Conservation (phyloP, 139 green algal genomes). For the Pseudopediastrum boryanum region DNA sequence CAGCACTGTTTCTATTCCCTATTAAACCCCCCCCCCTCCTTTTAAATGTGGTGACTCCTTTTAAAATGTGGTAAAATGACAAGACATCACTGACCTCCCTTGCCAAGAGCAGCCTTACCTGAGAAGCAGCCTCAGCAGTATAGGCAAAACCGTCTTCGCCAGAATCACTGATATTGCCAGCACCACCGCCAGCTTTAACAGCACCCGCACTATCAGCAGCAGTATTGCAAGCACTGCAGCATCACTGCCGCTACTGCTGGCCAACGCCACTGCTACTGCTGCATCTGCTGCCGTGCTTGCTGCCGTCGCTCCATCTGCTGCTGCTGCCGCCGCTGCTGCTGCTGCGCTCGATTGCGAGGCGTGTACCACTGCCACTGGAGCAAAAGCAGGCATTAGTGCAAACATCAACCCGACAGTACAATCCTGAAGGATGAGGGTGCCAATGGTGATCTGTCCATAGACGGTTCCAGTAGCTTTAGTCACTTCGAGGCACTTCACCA, state of each 20-base stretch:
- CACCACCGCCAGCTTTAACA: slow-evolving; percentile 37
- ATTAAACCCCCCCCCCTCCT: too few species aligned
- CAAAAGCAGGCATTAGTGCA: slow-evolving; percentile 90
- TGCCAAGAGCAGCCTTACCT: slow-evolving; percentile 14
- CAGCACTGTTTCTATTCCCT: too few species aligned
- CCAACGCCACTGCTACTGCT: neutral
- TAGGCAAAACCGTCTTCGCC: slow-evolving; percentile 67
- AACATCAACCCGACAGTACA: slow-evolving; percentile 94
- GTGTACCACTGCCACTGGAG: neutral
- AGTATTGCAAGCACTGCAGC: slow-evolving; percentile 19
- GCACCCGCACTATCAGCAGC: slow-evolving; percentile 43
- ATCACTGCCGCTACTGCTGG: slow-evolving; percentile 8
- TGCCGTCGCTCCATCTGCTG: neutral
- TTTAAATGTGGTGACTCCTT: too few species aligned
- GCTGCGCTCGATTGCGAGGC: neutral
- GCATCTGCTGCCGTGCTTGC: neutral
- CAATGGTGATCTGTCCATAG: slow-evolving; percentile 91
- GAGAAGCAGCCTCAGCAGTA: slow-evolving; percentile 56
- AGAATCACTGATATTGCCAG: slow-evolving; percentile 47
- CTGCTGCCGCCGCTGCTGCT: neutral
- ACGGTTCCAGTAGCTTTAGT: slow-evolving; percentile 39
- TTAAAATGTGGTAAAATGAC: too few species aligned
- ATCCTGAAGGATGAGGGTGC: slow-evolving; percentile 92
- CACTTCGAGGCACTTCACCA: slow-evolving; percentile 88
- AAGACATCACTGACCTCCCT: too few species aligned